Conservation (phyloP, 768 basidiomycete genomes). For the Naganishia kalamii region DNA sequence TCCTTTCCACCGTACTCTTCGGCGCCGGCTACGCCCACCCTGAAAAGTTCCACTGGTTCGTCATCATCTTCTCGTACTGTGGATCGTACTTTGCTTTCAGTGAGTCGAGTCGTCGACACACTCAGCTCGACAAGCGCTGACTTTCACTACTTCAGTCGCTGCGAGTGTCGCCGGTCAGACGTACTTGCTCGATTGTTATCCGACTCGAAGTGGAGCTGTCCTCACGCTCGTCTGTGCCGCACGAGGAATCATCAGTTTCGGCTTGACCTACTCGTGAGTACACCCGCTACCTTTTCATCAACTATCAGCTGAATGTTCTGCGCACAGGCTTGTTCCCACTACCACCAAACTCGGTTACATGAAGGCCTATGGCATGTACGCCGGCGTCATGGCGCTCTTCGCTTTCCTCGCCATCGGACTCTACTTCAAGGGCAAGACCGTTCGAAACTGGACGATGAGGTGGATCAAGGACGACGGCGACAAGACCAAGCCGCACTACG, state of each 20-base stretch:
- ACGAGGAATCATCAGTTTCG: slow-evolving; percentile 5
- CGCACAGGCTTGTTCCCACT: neutral
- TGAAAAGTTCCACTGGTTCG: neutral
- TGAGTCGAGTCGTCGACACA: neutral
- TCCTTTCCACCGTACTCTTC: neutral
- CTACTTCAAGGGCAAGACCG: slow-evolving; percentile 11
- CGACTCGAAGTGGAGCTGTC: neutral
- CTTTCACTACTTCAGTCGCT: neutral
- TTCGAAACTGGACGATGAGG: slow-evolving; percentile 7
- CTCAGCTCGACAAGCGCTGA: neutral
- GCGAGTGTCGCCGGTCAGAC: slow-evolving; percentile 3
- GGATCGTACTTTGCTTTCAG: slow-evolving; percentile 6
- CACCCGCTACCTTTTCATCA: too few species aligned
- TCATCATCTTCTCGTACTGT: slow-evolving; percentile 3
- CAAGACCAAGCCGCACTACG: slow-evolving; percentile 13
- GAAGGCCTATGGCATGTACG: slow-evolving; percentile 12
- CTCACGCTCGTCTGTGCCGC: neutral
- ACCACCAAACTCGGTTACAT: slow-evolving; percentile 6
- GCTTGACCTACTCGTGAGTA: neutral
- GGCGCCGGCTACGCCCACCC: neutral
- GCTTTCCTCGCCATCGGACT: neutral
- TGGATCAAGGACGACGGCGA: slow-evolving; percentile 4
- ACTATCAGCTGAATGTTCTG: too few species aligned
- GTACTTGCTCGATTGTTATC: slow-evolving; percentile 1
- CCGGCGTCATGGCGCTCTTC: slow-evolving; percentile 4